A percentile compares a stretch with the other conserved stretches of the same genome.
Conservation (phyloP, 345 rosid genomes). For the Populus deltoides region DNA sequence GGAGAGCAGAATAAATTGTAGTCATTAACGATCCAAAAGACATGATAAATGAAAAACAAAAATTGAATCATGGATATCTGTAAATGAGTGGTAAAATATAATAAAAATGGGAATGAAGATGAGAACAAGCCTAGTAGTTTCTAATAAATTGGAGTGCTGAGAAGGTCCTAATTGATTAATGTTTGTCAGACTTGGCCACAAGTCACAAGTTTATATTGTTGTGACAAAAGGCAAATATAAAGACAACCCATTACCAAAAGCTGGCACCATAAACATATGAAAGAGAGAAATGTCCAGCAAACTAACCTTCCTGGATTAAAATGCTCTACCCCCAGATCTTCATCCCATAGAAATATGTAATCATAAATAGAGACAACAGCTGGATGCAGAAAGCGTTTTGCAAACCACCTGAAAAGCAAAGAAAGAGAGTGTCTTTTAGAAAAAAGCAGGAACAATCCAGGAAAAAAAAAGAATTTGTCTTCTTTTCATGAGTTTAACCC, state of each 20-base stretch:
- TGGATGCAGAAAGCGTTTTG: slow-evolving; percentile 95
- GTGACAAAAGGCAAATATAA: background rate
- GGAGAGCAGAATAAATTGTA: background rate
- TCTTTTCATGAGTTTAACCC: background rate
- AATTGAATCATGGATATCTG: background rate
- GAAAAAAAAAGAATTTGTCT: background rate
- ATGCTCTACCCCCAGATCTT: slow-evolving; percentile 85
- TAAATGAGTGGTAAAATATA: background rate
- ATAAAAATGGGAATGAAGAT: background rate
- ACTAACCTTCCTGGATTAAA: slow-evolving; percentile 72
- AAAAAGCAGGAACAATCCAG: background rate
- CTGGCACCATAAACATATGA: background rate
- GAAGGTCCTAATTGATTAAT: too few species aligned
- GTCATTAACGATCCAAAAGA: background rate
- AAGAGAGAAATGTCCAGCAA: background rate
- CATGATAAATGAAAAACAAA: background rate
- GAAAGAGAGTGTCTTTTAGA: background rate
- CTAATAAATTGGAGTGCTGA: background rate
- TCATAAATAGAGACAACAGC: slow-evolving; percentile 74
- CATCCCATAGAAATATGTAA: slow-evolving; percentile 95
- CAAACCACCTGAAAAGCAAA: slow-evolving; percentile 81
- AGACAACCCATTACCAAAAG: background rate
- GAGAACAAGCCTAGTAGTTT: background rate
- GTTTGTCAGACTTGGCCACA: too few species aligned
- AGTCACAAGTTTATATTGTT: too few species aligned